These are phyloP conservation scores for Myxozyma nipponensis DNA, from an alignment of 805 yeast genomes.

Conservation along the genomic window DNA sequence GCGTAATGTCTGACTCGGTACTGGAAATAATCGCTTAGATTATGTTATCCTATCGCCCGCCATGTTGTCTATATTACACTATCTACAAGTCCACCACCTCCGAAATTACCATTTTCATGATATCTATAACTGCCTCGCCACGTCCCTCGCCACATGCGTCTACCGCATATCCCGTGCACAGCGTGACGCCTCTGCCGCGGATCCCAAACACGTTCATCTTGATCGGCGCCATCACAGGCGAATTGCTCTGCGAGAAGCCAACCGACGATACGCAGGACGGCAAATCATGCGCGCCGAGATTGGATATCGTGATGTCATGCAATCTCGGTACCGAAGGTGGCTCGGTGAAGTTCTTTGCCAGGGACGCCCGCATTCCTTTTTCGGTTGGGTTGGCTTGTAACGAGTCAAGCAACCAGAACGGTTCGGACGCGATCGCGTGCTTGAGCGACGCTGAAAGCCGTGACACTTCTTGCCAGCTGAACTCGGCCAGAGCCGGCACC, in stretches of 20 bases:
- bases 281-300: constrained; percentile 10
- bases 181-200: constrained; percentile 4
- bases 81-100: too few relatives aligned
- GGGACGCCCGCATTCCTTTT: constrained; percentile 1
- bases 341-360: not conserved
- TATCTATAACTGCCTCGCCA: not conserved
- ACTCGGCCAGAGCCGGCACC: not conserved
- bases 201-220: constrained; percentile 5
- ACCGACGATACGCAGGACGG: not conserved
- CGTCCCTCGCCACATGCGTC: not conserved
- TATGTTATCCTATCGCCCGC: too few relatives aligned
- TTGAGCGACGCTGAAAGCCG: not conserved
- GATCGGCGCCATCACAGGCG: constrained; percentile 4
- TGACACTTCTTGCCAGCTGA: constrained; percentile 6
- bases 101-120: too few relatives aligned
- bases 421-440: constrained; percentile 1
- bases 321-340: not conserved
- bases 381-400: constrained; percentile 3
- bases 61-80: too few relatives aligned
- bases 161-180: not conserved
- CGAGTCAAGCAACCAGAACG: constrained; percentile 5
- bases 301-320: constrained; percentile 9
- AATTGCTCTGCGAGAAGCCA: constrained; percentile 14
- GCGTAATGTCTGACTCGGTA: too few relatives aligned
- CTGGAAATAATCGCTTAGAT: too few relatives aligned